Evolutionary conservation across 2,329 filamentous ascomycete genomes (phyloP).

Genomic region (Talaromyces sp.): DNA sequence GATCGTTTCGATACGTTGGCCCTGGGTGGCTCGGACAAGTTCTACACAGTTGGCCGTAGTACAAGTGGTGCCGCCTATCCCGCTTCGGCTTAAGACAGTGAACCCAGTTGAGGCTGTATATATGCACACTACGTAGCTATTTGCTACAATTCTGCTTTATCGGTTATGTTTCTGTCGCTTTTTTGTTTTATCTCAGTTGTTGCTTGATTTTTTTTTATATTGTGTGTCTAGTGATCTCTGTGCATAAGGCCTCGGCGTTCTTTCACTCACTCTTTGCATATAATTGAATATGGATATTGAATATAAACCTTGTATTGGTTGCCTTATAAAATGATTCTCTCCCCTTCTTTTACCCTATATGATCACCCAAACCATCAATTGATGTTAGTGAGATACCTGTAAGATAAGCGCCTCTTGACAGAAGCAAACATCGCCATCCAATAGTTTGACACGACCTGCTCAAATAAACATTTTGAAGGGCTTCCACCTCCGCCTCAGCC

Average conservation of each 20-base stretch:
- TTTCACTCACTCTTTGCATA: not conserved
- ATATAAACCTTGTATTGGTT: not conserved
- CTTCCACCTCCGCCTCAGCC: no score
- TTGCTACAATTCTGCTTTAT: not conserved
- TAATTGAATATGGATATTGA: not conserved
- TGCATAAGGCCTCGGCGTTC: not conserved
- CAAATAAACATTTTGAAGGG: no score
- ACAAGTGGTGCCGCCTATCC: constrained; percentile 10
- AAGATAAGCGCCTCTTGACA: no score
- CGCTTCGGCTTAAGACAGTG: not conserved
- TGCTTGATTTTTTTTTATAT: not conserved
- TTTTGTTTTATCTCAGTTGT: not conserved
- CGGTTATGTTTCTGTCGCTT: not conserved
- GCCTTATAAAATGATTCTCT: no score
- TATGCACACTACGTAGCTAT: not conserved
- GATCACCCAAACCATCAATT: no score
- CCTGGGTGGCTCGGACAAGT: constrained; percentile 17
- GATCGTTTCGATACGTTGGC: constrained; percentile 46
- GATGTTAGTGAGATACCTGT: no score
- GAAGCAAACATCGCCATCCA: no score
- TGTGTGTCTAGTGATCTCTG: not conserved
- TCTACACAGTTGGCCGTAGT: constrained; percentile 10
- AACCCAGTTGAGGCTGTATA: not conserved
- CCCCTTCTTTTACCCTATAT: no score
- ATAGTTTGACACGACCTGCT: no score